Percentiles rank a stretch among this genome's conserved stretches.
These are phyloP conservation scores for Vanrija sp. DNA, from an alignment of 1,284 basidiomycete genomes.

Conservation along the genomic window DNA sequence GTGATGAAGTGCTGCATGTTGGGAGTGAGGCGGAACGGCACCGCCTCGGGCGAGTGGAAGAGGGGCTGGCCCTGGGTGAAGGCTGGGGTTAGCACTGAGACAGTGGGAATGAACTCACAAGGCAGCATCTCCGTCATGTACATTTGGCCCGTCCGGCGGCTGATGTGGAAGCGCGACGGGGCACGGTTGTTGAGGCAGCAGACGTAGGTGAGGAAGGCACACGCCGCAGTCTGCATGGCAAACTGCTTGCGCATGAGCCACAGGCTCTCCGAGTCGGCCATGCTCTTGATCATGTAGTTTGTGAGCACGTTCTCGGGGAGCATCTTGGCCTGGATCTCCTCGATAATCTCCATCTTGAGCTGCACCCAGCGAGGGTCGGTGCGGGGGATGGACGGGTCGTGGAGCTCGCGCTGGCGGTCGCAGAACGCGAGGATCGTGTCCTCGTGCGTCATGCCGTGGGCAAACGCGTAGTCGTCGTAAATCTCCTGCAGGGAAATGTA, in stretches of 20 bases:
- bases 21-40: slow-evolving; percentile 95
- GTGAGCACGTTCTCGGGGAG: slow-evolving; percentile 84
- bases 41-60: slow-evolving; percentile 74
- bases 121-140: slow-evolving; percentile 87
- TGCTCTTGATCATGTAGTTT: slow-evolving; percentile 82
- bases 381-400: slow-evolving; percentile 42
- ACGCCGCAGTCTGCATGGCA: slow-evolving; percentile 79
- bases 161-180: slow-evolving; percentile 83
- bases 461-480: slow-evolving; percentile 83
- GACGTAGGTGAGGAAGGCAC: slow-evolving; percentile 88
- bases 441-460: slow-evolving; percentile 73
- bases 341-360: slow-evolving; percentile 74
- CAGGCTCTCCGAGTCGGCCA: slow-evolving; percentile 78
- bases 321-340: slow-evolving; percentile 85
- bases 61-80: slow-evolving; percentile 58
- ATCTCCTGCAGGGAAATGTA: slow-evolving; percentile 91
- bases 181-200: slow-evolving; percentile 79
- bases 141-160: slow-evolving; percentile 80
- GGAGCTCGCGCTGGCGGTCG: slow-evolving; percentile 71
- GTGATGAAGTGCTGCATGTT: slow-evolving; percentile 95
- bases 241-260: slow-evolving; percentile 99
- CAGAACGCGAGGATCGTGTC: slow-evolving; percentile 80
- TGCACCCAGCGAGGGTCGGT: slow-evolving; percentile 33
- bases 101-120: slow-evolving; percentile 52
- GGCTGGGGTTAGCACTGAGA: slow-evolving; percentile 39